These are phyloP conservation scores for Aspergillus steynii DNA, from an alignment of 495 filamentous ascomycete species.

Conservation along the genomic window DNA sequence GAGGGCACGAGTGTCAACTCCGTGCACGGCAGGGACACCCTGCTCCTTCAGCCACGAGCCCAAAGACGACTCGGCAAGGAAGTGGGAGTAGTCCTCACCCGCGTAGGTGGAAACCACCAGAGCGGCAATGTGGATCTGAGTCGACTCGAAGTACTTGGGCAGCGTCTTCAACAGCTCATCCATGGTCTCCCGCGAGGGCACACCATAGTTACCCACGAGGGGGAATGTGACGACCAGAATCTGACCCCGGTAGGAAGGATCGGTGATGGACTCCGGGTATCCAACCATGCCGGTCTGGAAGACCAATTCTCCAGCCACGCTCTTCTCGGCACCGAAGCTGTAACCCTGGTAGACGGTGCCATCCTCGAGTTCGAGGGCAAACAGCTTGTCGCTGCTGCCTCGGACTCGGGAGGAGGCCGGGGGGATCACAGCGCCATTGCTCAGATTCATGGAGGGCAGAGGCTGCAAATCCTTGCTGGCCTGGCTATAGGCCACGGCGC, in stretches of 20 bases:
- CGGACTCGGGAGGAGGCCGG: conserved; percentile 49
- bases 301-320: conserved; percentile 91
- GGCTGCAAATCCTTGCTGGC: conserved; percentile 34
- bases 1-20: conserved; percentile 89
- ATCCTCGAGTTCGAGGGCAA: conserved; percentile 88
- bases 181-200: conserved; percentile 78
- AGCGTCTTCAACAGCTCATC: conserved; percentile 81
- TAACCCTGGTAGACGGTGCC: conserved; percentile 85
- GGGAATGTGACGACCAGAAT: conserved; percentile 91
- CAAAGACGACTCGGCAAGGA: conserved; percentile 83
- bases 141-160: conserved; percentile 88
- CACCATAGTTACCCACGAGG: conserved; percentile 91
- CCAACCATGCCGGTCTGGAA: conserved; percentile 99
- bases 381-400: conserved; percentile 55
- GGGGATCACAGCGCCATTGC: conserved; percentile 43
- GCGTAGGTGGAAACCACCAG: conserved; percentile 87
- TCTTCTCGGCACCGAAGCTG: conserved; percentile 93
- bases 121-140: conserved; percentile 87
- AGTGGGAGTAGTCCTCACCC: conserved; percentile 93
- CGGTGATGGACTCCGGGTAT: conserved; percentile 93
- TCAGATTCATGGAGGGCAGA: conserved; percentile 33
- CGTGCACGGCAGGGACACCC: conserved; percentile 92
- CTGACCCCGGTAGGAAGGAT: conserved; percentile 90
- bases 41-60: conserved; percentile 96
- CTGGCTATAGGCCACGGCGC: conserved; percentile 35